phyloP scores from a whole-genome alignment of 192 early-diverging fungal species.

The Rhizoclosmatium globosum region DNA sequence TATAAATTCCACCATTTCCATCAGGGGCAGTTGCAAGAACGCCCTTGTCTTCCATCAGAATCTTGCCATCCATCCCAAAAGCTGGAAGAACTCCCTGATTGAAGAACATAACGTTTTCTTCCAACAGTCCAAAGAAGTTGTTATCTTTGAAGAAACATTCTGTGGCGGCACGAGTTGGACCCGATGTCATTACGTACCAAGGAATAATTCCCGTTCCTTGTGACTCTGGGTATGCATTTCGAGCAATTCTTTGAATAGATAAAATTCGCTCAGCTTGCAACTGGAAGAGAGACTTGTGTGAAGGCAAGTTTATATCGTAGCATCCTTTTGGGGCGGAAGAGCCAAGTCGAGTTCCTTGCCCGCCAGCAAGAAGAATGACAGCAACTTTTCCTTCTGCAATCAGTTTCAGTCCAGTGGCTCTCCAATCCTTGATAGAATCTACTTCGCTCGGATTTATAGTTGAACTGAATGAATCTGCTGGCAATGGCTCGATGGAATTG shows the following conservation, averaged over 20 bases:
- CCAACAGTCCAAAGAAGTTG: conserved; percentile 87
- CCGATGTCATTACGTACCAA: conserved; percentile 99
- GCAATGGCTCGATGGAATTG: conserved; percentile 73
- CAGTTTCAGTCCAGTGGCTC: conserved; percentile 73
- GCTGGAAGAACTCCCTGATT: conserved; percentile 95
- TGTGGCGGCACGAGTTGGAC: conserved; percentile 86
- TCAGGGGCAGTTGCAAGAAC: conserved; percentile 61
- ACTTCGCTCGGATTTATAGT: background rate
- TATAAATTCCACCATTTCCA: conserved; percentile 94
- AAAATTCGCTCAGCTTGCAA: conserved; percentile 95
- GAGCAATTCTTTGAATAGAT: conserved; percentile 78
- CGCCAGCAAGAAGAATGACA: conserved; percentile 84
- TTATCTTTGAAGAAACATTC: conserved; percentile 79
- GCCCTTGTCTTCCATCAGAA: conserved; percentile 85
- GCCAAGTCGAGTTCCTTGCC: conserved; percentile 52
- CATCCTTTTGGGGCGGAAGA: conserved; percentile 90
- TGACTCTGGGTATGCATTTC: conserved; percentile 37
- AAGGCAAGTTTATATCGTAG: conserved; percentile 93
- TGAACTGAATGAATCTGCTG: conserved; percentile 59
- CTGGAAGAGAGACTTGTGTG: conserved; percentile 88
- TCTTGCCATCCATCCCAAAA: conserved; percentile 90
- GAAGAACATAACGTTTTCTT: conserved; percentile 92
- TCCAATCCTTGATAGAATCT: conserved; percentile 66
- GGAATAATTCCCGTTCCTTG: conserved; percentile 69
- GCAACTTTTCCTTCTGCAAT: conserved; percentile 91